phyloP scores from a whole-genome alignment of 1,284 basidiomycete genomes.

The Testicularia cyperi region DNA sequence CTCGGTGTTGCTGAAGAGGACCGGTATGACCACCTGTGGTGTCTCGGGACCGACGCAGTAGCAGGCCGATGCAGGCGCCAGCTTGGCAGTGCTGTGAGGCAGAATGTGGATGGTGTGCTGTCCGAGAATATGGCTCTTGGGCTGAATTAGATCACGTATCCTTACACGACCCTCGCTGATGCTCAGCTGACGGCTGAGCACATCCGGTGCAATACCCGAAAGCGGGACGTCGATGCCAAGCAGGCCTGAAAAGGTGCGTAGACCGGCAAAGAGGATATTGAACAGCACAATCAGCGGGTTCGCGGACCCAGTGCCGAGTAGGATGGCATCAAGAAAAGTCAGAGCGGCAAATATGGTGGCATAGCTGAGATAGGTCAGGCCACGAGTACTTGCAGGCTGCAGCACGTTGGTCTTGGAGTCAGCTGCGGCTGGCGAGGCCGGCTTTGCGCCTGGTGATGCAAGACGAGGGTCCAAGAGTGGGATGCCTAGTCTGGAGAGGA shows the following conservation, averaged over 20 bases:
- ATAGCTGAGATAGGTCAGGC: slow-evolving; percentile 29
- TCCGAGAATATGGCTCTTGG: slow-evolving; percentile 70
- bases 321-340: slow-evolving; percentile 21
- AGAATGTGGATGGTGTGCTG: slow-evolving; percentile 87
- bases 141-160: slow-evolving; percentile 59
- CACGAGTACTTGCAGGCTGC: slow-evolving; percentile 62
- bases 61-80: slow-evolving; percentile 67
- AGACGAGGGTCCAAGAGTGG: slow-evolving; percentile 73
- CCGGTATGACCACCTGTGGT: slow-evolving; percentile 69
- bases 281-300: slow-evolving; percentile 21
- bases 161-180: slow-evolving; percentile 61
- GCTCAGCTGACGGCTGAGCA: slow-evolving; percentile 62
- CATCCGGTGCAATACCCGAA: slow-evolving; percentile 61
- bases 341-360: slow-evolving; percentile 28
- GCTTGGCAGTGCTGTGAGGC: slow-evolving; percentile 73
- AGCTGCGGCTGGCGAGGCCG: slow-evolving; percentile 67
- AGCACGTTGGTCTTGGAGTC: slow-evolving; percentile 72
- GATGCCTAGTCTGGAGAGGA: slow-evolving; percentile 72
- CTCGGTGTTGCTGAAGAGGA: slow-evolving; percentile 88
- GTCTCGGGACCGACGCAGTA: slow-evolving; percentile 70
- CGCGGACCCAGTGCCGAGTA: slow-evolving; percentile 21
- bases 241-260: slow-evolving; percentile 7
- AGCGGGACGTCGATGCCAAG: slow-evolving; percentile 40
- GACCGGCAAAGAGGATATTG: slow-evolving; percentile 9
- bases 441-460: no score